Base-by-base conservation (phyloP, 1,284 basidiomycete genomes). In the Irpex lacteus region DNA sequence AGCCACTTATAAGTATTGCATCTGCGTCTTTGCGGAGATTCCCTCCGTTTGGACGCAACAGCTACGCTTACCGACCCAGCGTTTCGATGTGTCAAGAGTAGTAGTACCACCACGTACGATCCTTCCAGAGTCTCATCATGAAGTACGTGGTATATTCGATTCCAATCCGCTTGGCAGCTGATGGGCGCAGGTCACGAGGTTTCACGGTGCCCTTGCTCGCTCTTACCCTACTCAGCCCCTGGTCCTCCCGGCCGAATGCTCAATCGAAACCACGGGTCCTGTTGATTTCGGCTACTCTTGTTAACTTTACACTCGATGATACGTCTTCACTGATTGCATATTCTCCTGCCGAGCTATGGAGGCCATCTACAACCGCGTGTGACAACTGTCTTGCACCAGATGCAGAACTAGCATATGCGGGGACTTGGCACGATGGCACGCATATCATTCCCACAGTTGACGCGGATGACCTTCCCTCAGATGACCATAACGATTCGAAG, bases 231-330 rank as follows among this genome's bases (percentile, higher is more conserved):
- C 52, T 65, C 32, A 38, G 61, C 32, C 61, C 64, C 15, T 58
- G 44, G 50, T 50, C 64, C 15, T 55, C 21, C 37, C 62, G 9
- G 38, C 21, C 9, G 34, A 54, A 11, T 59, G 32, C 56, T n/a
- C n/a, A 18, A 49, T 53, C 62, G 38, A n/a, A 53, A 40, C 37
- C 18, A 49, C 8, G 62, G 54, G 21, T 54, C 49, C 50, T 63
- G 50, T 55, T 64, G 26, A 65, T 49, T 4, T 61, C 49, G 19
- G 66, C 62, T 9, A 38, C 44, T 9, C 34, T 61, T 5, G 68
- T 73, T 53, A 82, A 83, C 67, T 67, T 79, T 26, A 83, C 82
- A 4, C 68, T 85, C 36, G 78, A 84, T 63, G 82, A 85, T 67
- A 73, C 75, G 1, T 76, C 81, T 53, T 69, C 76, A 1, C 74